Base-by-base conservation (phyloP, 108 stramenopile species). In the Cyclostephanos invisitatus region DNA sequence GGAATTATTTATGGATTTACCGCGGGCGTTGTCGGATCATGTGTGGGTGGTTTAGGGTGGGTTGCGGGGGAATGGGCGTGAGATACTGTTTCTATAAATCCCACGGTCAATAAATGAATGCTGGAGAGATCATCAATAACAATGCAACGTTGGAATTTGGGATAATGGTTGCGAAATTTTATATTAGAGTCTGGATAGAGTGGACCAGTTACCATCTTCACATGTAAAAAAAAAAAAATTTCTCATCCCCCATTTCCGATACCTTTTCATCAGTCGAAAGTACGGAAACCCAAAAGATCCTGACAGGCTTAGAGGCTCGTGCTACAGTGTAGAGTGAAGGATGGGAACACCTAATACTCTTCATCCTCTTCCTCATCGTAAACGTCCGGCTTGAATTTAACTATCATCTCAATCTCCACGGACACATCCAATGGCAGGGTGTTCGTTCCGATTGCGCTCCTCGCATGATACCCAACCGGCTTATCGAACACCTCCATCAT, bases 401-500 rank as follows among this genome's bases (percentile, higher is more conserved):
- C 75, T 28, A 94, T 88, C 20, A 88, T 87, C 76, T 94, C 93
- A 1, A 94, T 85, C 75, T 94, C 93, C 36, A 94, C 93, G 15
- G 89, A 64, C 37, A 88, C 85, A 83, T 91, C 86, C 50, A 94
- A 70, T 11, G 93, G 93, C 21, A 94, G 67, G 0, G 93, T 91
- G 55, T 73, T 89, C 4, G 89, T 90, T 47, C 93, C 93, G 50
- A 94, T 94, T 0, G 93, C 93, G 58, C 86, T 87, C 51, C 93
- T 67, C 12, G 93, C 93, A 73, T 94, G 93, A 73, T 90, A 94
- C 54, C 93, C 93, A 70, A 88, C 77, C 7, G 83, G 75, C 48
- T 90, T 89, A 5, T 80, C 88, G 77, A 94, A 94, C 15, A 94
- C 78, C 62, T 91, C 86, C 89, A 94, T 90, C 9, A 94, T 74